Conservation (phyloP, 1,284 basidiomycete species). For the Boletus nobilissimus region DNA sequence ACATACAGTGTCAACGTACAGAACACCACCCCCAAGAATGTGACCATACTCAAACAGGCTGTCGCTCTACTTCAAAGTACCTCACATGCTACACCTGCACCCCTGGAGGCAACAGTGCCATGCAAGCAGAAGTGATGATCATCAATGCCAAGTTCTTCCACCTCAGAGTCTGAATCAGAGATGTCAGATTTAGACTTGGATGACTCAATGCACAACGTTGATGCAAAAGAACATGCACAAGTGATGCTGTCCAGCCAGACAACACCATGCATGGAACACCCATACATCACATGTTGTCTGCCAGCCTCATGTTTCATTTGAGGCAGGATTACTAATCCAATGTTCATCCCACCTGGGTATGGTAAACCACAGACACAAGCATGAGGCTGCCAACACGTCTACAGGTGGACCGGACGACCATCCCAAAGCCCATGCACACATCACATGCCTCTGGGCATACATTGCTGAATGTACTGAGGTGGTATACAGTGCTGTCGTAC, state of each 20-base stretch:
- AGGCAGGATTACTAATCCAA: background rate
- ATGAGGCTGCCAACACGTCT: constrained; percentile 25
- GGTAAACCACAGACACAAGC: constrained; percentile 74
- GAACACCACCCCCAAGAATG: background rate
- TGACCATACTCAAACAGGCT: background rate
- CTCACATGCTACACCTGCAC: background rate
- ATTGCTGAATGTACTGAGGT: too few species aligned
- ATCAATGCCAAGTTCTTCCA: constrained; percentile 29
- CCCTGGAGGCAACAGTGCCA: background rate
- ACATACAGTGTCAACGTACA: constrained; percentile 25
- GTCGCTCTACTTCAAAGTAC: background rate
- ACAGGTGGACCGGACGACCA: constrained; percentile 23
- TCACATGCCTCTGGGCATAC: too few species aligned
- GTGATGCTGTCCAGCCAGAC: background rate
- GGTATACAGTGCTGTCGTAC: too few species aligned
- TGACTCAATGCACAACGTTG: background rate
- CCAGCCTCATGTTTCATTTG: background rate
- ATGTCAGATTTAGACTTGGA: constrained; percentile 40
- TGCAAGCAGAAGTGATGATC: constrained; percentile 44
- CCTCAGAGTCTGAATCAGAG: constrained; percentile 29
- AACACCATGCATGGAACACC: background rate
- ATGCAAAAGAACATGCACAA: background rate
- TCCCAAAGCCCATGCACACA: too few species aligned
- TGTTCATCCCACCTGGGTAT: constrained; percentile 65
- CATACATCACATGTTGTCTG: constrained; percentile 24